Evolutionary conservation across 1,284 basidiomycete genomes (phyloP), one percentile per base, ranked within the genome.

Genomic region (Thecaphora thlaspeos): DNA sequence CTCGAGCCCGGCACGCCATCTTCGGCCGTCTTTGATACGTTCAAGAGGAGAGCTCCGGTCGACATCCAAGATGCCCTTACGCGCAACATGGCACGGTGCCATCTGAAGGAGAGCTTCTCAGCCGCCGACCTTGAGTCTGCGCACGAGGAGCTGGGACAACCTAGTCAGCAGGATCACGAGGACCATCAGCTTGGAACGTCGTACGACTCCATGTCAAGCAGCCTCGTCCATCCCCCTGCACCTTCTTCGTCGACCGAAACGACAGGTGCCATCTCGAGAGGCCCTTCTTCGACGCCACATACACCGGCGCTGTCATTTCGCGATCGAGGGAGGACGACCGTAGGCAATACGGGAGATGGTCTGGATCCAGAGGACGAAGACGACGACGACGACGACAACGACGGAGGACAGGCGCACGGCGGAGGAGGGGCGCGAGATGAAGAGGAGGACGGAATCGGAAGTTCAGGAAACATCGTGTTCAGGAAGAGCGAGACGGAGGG

Each of bases 401-500:
- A 34, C 9, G 21, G 21, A 1, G 30, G 47, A 30, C 19, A 54
- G 17, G 26, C 24, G 14, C 8, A 14, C 28, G 12, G 42, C 22
- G 19, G 23, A 40, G 18, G 38, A 24, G 41, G 30, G 7, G 10
- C 37, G 3, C 14, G 23, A 5, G 45, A 41, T 10, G 41, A 47
- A 12, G 42, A 38, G n/a, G 41, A 49, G 21, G 23, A 49, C 18
- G 37, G 28, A 41, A n/a, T 24, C 10, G 61, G 64, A n/a, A 41
- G 49, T 7, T 45, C 55, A 23, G 82, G 82, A 44, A 91, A 91
- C 71, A 82, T 89, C 22, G 82, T 85, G 76, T 91, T 90, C 68
- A 83, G 82, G 51, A 83, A 86, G 19, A 73, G 62, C 2, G 82
- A 87, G 76, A 79, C 79, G 43, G 79, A 81, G 5, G 86, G 86